Evolutionary conservation across 768 basidiomycete genomes (phyloP).

Genomic region (Ephemerocybe angulata): DNA sequence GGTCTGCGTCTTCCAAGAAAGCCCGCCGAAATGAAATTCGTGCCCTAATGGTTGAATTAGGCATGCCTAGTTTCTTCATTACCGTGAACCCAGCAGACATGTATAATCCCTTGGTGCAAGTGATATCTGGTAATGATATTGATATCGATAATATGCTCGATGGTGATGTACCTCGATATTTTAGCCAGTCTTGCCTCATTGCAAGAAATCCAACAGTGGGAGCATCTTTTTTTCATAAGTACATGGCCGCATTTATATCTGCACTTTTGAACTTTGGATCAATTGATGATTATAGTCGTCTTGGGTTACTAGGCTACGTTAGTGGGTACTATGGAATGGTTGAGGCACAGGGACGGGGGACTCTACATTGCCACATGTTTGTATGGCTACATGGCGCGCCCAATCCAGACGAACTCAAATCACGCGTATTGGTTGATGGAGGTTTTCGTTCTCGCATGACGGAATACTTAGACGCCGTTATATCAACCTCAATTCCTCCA

Average conservation of each 20-base stretch:
- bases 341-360: conserved; percentile 36
- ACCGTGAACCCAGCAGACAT: conserved; percentile 44
- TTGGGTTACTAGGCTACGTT: conserved; percentile 30
- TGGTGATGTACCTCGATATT: conserved; percentile 24
- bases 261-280: conserved; percentile 23
- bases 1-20: conserved; percentile 25
- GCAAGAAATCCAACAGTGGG: conserved; percentile 38
- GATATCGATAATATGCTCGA: conserved; percentile 29
- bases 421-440: conserved; percentile 1
- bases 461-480: neutral
- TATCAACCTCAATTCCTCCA: conserved; percentile 11
- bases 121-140: conserved; percentile 33
- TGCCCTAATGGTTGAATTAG: conserved; percentile 27
- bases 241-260: conserved; percentile 32
- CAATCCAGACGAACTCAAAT: conserved; percentile 26
- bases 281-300: conserved; percentile 5
- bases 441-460: neutral
- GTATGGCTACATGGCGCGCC: conserved; percentile 34
- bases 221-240: conserved; percentile 38
- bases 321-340: conserved; percentile 38
- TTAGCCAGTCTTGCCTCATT: conserved; percentile 29
- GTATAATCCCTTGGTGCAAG: conserved; percentile 38
- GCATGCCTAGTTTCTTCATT: conserved; percentile 38
- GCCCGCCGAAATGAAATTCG: conserved; percentile 36
- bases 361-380: conserved; percentile 39